Percentiles rank a stretch among this genome's conserved stretches.
These are phyloP conservation scores for Kalanchoe fedtschenkoi DNA, from an alignment of 164 flowering plant species.

Conservation along the genomic window DNA sequence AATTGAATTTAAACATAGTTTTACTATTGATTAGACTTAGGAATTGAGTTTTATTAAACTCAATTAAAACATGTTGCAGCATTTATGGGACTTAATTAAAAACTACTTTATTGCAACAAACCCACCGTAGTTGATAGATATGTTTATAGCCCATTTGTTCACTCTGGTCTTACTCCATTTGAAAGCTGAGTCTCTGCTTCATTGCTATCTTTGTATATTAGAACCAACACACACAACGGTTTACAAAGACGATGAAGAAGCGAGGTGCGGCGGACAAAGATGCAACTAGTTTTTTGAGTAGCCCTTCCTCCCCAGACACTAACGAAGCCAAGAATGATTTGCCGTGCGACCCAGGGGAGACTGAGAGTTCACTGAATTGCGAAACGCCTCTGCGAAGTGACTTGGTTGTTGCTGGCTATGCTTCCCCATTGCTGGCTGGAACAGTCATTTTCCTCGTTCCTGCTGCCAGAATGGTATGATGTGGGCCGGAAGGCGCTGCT, in stretches of 20 bases:
- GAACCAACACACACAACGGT: not conserved
- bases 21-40: no score
- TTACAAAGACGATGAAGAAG: not conserved
- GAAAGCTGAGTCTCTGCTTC: no score
- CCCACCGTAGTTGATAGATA: no score
- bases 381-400: constrained; percentile 39
- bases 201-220: not conserved
- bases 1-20: no score
- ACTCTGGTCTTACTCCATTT: no score
- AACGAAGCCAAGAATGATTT: constrained; percentile 65
- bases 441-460: constrained; percentile 37
- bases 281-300: not conserved
- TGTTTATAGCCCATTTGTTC: no score
- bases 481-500: constrained; percentile 24
- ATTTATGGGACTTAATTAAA: no score
- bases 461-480: constrained; percentile 19
- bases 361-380: constrained; percentile 35
- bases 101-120: no score
- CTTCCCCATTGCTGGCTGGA: constrained; percentile 45
- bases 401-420: constrained; percentile 27
- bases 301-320: constrained; percentile 4
- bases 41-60: no score
- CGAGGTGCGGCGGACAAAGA: not conserved
- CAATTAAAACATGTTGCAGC: no score
- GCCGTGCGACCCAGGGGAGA: constrained; percentile 27